Base-by-base conservation (phyloP, 129 eudicot species). In the Silybum marianum region DNA sequence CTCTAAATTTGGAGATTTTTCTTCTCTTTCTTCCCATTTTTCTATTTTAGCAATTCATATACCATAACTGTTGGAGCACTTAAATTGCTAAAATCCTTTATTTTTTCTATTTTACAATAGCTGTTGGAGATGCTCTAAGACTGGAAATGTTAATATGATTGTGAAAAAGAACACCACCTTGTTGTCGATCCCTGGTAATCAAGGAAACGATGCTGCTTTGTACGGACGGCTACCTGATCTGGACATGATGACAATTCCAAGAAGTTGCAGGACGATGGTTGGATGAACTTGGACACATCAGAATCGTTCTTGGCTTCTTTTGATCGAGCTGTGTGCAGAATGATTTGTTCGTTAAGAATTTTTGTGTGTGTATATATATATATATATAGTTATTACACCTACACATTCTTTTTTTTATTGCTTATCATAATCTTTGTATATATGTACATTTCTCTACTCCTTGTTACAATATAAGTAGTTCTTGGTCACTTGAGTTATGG, bases 271-370 rank as follows among this genome's bases (percentile, higher is more conserved):
- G 68, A 75, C 7, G 68, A 60, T 9, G 16, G 84, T 19, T 87
- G 9, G 40, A 6, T 6, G 8, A 6, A 36, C 8, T 4, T 36
- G 85, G 86, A 77, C 60, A 26, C 3, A 16, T 16, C 13, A 32
- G 48, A 86, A 82, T 21, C 78, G 79, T 21, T 48, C 72, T 32
- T 42, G 42, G 62, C 68, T 89, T 10, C 87, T 89, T 69, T 63
- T n/a, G n/a, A n/a, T n/a, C 69, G 14, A 60, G 24, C 1, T 21
- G 71, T 73, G 77, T 77, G 25, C 70, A 80, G 72, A 14, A 6
- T 67, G 82, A 76, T 44, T 38, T 89, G 73, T 85, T 72, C 22
- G 90, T 90, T 89, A 78, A 40, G 83, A 30, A 14, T 26, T 32
- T 26, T 32, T 65, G 6, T 4, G 36, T 7, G 1, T 28, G 3